A percentile compares a stretch with the other conserved stretches of the same genome.
phyloP scores from a whole-genome alignment of 169 alveolate genomes.

The Ichthyophthirius multifiliis region DNA sequence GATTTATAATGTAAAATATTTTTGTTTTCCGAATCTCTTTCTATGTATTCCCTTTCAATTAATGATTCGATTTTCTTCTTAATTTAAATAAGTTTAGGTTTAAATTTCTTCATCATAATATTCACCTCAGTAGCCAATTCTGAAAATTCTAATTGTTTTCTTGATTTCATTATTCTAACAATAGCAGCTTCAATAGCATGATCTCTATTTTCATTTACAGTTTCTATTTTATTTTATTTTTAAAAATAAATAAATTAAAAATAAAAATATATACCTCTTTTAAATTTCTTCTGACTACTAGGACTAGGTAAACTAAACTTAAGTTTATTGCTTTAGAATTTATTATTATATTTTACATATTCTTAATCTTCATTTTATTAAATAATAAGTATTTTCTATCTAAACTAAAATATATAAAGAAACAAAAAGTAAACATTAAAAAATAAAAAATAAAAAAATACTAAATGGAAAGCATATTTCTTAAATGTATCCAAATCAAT shows the following conservation, averaged over 20 bases:
- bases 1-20: conserved; percentile 37
- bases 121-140: conserved; percentile 36
- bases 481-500: background rate
- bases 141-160: conserved; percentile 22
- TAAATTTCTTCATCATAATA: conserved; percentile 22
- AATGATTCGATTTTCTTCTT: conserved; percentile 47
- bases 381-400: background rate
- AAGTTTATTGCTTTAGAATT: background rate
- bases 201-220: conserved; percentile 42
- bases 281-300: background rate
- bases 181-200: conserved; percentile 58
- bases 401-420: background rate
- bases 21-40: conserved; percentile 42
- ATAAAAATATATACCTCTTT: background rate
- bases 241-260: background rate
- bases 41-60: conserved; percentile 50
- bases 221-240: background rate
- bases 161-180: conserved; percentile 55
- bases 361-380: background rate
- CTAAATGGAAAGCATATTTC: background rate
- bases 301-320: background rate
- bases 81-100: conserved; percentile 15
- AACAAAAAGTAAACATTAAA: background rate
- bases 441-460: background rate
- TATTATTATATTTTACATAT: background rate